phyloP scores from a whole-genome alignment of 164 flowering plant species.

The Nymphaea colorata region DNA sequence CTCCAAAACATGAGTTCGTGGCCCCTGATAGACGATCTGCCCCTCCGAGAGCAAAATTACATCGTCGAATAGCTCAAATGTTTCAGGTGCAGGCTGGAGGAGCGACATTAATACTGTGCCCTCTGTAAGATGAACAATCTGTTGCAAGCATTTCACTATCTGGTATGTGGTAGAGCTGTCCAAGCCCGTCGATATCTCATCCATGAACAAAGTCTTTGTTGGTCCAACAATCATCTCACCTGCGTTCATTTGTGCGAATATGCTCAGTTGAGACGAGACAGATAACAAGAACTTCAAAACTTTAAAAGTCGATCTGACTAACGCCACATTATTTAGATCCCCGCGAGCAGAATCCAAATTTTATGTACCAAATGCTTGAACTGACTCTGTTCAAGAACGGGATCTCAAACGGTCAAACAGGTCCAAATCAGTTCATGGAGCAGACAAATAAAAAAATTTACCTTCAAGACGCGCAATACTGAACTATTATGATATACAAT shows the following conservation, averaged over 20 bases:
- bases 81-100: constrained; percentile 96
- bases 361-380: too few species aligned
- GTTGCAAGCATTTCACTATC: constrained; percentile 93
- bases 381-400: too few species aligned
- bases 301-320: too few species aligned
- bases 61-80: constrained; percentile 90
- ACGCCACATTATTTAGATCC: too few species aligned
- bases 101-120: constrained; percentile 82
- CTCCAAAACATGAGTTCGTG: constrained; percentile 60
- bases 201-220: constrained; percentile 86
- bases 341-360: too few species aligned
- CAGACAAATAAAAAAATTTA: too few species aligned
- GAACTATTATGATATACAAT: too few species aligned
- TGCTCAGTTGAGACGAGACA: not conserved
- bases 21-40: constrained; percentile 86
- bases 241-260: constrained; percentile 9
- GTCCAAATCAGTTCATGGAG: too few species aligned
- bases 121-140: constrained; percentile 73
- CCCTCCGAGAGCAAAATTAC: constrained; percentile 80
- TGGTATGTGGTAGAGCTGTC: constrained; percentile 97
- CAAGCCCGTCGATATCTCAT: constrained; percentile 97
- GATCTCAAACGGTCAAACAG: too few species aligned
- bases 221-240: constrained; percentile 99
- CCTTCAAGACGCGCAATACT: too few species aligned
- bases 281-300: too few species aligned